Evolutionary conservation across 345 rosid species (phyloP).

Genomic region (Aquilaria malaccensis): DNA sequence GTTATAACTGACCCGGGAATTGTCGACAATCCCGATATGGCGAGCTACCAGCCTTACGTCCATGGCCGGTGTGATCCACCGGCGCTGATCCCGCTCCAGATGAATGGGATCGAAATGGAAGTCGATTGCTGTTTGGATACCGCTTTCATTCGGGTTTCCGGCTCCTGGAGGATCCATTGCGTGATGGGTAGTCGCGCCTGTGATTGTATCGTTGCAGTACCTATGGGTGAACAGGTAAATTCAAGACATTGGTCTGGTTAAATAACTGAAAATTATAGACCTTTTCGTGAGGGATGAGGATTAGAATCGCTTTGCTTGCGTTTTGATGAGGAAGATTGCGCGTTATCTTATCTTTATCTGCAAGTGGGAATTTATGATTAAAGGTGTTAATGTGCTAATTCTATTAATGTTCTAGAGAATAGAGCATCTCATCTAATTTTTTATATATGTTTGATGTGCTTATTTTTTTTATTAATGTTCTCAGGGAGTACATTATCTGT

Average conservation of each 20-base stretch:
- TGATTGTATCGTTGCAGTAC: conserved; percentile 77
- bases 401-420: too few relatives aligned
- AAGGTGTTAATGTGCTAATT: too few relatives aligned
- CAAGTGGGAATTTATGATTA: too few relatives aligned
- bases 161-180: conserved; percentile 86
- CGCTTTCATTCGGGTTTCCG: conserved; percentile 48
- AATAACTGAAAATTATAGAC: too few relatives aligned
- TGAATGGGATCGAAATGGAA: conserved; percentile 59
- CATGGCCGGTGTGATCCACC: conserved; percentile 91
- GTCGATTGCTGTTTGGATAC: conserved; percentile 62
- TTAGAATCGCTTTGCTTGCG: too few relatives aligned
- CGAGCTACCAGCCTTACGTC: conserved; percentile 97
- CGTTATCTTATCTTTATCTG: too few relatives aligned
- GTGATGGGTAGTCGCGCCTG: conserved; percentile 85
- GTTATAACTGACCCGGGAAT: conserved; percentile 69
- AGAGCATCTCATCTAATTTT: too few relatives aligned
- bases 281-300: too few relatives aligned
- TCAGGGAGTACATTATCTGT: conserved; percentile 26
- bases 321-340: too few relatives aligned
- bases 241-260: neutral
- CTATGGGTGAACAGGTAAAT: conserved; percentile 88
- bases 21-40: conserved; percentile 89
- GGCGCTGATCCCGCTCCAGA: conserved; percentile 80
- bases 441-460: too few relatives aligned
- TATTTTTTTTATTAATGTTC: conserved; percentile 2